phyloP scores from a whole-genome alignment of 164 flowering plant genomes.

The Chimonanthus salicifolius region DNA sequence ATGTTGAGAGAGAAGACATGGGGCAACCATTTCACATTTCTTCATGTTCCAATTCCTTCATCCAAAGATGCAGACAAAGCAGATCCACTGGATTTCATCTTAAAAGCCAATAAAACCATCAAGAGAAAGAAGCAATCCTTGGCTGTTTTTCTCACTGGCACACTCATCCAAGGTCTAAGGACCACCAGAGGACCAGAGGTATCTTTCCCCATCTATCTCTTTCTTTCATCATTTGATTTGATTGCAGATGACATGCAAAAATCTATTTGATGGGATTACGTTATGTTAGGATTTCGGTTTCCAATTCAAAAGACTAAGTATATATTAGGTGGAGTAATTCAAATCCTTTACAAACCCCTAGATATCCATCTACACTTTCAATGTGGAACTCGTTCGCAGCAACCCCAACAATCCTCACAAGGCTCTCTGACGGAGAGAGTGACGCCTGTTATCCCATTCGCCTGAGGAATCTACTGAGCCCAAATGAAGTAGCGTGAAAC shows the following conservation, averaged over 20 bases:
- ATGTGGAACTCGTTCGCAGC: too few species aligned
- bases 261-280: neutral
- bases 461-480: too few species aligned
- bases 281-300: neutral
- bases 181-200: conserved; percentile 43
- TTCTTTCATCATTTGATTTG: neutral
- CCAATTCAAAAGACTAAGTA: neutral
- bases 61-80: neutral
- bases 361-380: too few species aligned
- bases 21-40: conserved; percentile 37
- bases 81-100: conserved; percentile 32
- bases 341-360: too few species aligned
- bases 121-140: conserved; percentile 30
- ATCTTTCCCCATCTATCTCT: neutral
- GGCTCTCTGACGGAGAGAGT: too few species aligned
- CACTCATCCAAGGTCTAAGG: conserved; percentile 23
- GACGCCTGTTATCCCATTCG: too few species aligned
- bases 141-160: conserved; percentile 29
- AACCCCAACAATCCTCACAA: too few species aligned
- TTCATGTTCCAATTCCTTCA: conserved; percentile 17
- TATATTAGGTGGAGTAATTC: neutral
- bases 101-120: conserved; percentile 24
- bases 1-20: conserved; percentile 33
- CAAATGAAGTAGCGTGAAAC: too few species aligned
- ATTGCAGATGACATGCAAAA: neutral